Conservation (phyloP, 2,329 filamentous ascomycete species). For the Penicillium verrucosum region DNA sequence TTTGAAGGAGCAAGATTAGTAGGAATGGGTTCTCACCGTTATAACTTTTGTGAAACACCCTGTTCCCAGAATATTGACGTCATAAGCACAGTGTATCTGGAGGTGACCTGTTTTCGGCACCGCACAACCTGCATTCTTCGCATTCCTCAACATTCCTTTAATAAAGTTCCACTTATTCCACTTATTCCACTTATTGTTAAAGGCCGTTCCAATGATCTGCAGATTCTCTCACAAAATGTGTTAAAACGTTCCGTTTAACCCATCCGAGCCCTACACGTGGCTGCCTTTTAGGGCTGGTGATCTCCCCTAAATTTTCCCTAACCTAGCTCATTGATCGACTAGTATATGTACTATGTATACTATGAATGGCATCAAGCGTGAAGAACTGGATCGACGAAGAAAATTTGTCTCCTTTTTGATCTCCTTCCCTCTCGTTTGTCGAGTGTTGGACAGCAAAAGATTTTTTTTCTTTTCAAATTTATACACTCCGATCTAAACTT, state of each 20-base stretch:
- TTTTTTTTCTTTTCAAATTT: not conserved
- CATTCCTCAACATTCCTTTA: not conserved
- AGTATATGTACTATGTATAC: not conserved
- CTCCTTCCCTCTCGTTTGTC: not conserved
- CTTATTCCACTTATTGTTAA: not conserved
- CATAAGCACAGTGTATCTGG: not conserved
- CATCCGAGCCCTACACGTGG: not conserved
- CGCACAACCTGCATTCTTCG: not conserved
- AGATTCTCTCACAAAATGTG: not conserved
- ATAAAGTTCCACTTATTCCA: not conserved
- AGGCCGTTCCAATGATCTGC: not conserved
- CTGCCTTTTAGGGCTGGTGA: not conserved
- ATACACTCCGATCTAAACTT: not conserved
- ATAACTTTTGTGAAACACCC: not conserved
- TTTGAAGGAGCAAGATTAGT: not conserved
- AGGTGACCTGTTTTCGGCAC: slow-evolving; percentile 6
- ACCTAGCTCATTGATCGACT: not conserved
- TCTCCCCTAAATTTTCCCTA: not conserved
- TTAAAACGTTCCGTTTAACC: not conserved
- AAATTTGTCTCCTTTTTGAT: not conserved
- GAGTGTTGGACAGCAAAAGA: not conserved
- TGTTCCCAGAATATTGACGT: slow-evolving; percentile 5
- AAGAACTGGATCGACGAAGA: not conserved
- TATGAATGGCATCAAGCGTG: not conserved
- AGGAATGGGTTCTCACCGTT: not conserved